Evolutionary conservation across 2,329 filamentous ascomycete species (phyloP).

Genomic region (Aureobasidium subglaciale): DNA sequence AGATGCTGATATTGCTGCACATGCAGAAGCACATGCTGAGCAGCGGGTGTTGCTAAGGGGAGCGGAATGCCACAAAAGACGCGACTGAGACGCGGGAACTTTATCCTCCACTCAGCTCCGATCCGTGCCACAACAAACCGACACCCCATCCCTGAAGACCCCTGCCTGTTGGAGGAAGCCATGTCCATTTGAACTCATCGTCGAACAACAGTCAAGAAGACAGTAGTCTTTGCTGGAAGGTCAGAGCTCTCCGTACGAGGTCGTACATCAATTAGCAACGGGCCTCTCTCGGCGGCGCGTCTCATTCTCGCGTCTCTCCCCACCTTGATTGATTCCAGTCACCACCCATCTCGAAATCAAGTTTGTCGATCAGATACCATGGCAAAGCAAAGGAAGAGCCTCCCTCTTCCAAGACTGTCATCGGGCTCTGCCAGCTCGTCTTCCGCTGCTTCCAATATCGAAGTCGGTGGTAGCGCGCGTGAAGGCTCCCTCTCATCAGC

Average conservation of each 20-base stretch:
- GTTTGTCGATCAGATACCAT: slow-evolving; percentile 15
- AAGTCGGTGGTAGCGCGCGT: slow-evolving; percentile 31
- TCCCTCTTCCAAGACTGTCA: not conserved
- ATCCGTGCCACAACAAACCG: slow-evolving; percentile 7
- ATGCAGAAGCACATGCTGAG: not conserved
- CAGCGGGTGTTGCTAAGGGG: slow-evolving; percentile 11
- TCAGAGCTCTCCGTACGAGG: not conserved
- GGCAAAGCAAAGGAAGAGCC: slow-evolving; percentile 11
- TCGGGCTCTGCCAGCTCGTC: slow-evolving; percentile 33
- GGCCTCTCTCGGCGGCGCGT: slow-evolving; percentile 7
- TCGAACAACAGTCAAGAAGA: not conserved
- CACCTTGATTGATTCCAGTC: slow-evolving; percentile 20
- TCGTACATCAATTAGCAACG: not conserved
- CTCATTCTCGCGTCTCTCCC: slow-evolving; percentile 12
- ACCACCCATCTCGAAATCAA: slow-evolving; percentile 17
- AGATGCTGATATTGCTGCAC: not conserved
- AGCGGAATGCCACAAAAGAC: slow-evolving; percentile 12
- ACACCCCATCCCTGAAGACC: slow-evolving; percentile 1
- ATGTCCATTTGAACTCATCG: not conserved
- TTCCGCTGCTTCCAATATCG: slow-evolving; percentile 37
- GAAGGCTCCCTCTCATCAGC: slow-evolving; percentile 41
- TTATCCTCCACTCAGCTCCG: slow-evolving; percentile 6
- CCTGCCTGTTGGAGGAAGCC: not conserved
- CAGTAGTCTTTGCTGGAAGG: not conserved
- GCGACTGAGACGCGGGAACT: slow-evolving; percentile 4